A percentile compares a stretch with the other conserved stretches of the same genome.
These are phyloP conservation scores for Panicum virgatum DNA, from an alignment of 202 grass and related monocot species.

Conservation along the genomic window DNA sequence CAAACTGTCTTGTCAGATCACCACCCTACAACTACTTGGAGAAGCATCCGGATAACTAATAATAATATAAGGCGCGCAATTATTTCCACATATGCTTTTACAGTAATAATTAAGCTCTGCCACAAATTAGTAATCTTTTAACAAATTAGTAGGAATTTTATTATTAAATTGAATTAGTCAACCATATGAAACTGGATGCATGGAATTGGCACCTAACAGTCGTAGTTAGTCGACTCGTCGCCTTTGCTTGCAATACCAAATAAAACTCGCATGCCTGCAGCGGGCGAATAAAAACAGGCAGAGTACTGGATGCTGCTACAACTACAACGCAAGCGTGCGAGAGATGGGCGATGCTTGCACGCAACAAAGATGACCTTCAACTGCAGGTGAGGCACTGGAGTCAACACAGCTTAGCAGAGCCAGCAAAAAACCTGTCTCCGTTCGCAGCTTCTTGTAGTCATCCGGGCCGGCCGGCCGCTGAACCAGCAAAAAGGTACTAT, in stretches of 20 bases:
- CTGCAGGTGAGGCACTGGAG: not conserved
- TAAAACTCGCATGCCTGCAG: not conserved
- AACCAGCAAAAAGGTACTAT: not conserved
- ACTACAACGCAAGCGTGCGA: constrained; percentile 19
- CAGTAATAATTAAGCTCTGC: not conserved
- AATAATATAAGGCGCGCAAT: not conserved
- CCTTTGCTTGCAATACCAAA: constrained; percentile 31
- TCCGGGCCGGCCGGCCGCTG: not conserved
- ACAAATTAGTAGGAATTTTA: not conserved
- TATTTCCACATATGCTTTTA: constrained; percentile 27
- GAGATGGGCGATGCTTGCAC: constrained; percentile 18
- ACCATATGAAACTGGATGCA: not conserved
- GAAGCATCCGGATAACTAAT: constrained; percentile 31
- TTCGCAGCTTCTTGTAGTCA: not conserved
- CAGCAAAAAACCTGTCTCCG: not conserved
- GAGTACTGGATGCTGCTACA: not conserved
- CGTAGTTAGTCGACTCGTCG: not conserved
- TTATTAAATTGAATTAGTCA: not conserved
- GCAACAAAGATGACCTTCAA: not conserved
- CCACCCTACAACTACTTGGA: constrained; percentile 2
- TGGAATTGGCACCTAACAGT: not conserved
- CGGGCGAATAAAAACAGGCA: not conserved
- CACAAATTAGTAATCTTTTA: no score
- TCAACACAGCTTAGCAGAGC: constrained; percentile 12
- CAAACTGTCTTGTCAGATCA: constrained; percentile 28